phyloP scores from a whole-genome alignment of 768 basidiomycete species.

The Mrakia gelida region DNA sequence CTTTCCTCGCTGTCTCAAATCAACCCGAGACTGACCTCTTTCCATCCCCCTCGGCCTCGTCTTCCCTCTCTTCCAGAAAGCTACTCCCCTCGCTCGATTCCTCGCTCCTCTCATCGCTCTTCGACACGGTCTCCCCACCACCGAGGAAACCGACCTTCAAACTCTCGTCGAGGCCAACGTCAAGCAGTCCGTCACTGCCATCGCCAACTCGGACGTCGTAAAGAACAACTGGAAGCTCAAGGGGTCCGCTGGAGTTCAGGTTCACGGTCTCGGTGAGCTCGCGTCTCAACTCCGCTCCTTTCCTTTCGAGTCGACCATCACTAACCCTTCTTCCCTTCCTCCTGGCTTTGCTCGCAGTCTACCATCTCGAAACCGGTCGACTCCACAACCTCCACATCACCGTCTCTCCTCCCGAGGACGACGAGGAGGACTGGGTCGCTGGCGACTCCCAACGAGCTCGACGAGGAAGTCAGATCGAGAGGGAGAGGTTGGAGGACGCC shows the following conservation, averaged over 20 bases:
- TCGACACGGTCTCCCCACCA: slow-evolving; percentile 28
- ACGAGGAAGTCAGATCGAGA: slow-evolving; percentile 9
- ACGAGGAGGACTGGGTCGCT: slow-evolving; percentile 12
- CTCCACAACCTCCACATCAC: slow-evolving; percentile 30
- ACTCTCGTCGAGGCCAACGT: slow-evolving; percentile 32
- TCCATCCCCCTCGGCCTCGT: neutral
- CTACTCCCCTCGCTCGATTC: slow-evolving; percentile 30
- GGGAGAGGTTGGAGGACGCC: slow-evolving; percentile 17
- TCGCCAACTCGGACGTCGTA: slow-evolving; percentile 22
- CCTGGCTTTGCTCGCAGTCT: neutral
- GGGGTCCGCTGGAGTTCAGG: slow-evolving; percentile 29
- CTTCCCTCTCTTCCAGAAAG: neutral
- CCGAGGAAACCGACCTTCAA: slow-evolving; percentile 6
- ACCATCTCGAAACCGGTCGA: slow-evolving; percentile 28
- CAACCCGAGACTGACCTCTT: too few species aligned
- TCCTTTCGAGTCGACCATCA: neutral
- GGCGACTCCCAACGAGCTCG: slow-evolving; percentile 3
- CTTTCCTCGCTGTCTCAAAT: too few species aligned
- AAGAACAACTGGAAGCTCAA: slow-evolving; percentile 31
- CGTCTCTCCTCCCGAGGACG: slow-evolving; percentile 5
- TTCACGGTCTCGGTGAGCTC: slow-evolving; percentile 31
- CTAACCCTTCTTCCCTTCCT: neutral
- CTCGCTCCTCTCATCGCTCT: slow-evolving; percentile 31
- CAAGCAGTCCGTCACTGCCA: slow-evolving; percentile 17
- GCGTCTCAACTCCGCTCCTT: neutral